These are phyloP conservation scores for Coemansia sp. DNA, from an alignment of 192 early-diverging fungal genomes.

Conservation along the genomic window DNA sequence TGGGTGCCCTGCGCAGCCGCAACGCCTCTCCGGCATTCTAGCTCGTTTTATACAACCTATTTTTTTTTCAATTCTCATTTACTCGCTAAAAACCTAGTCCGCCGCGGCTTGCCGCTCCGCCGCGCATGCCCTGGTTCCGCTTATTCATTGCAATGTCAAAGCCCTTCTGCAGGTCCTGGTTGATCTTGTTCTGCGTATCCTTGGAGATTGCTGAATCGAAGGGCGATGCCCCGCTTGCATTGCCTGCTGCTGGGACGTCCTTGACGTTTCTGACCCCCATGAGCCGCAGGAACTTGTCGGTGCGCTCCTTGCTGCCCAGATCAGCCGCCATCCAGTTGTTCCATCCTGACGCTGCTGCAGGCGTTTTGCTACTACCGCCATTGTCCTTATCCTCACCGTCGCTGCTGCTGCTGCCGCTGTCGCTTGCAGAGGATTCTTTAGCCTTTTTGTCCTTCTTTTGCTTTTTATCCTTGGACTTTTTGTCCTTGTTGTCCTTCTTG, in stretches of 20 bases:
- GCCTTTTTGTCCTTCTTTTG: neutral
- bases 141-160: slow-evolving; percentile 29
- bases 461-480: slow-evolving; percentile 6
- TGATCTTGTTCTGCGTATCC: slow-evolving; percentile 25
- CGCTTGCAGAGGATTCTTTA: neutral
- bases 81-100: slow-evolving; percentile 38
- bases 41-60: slow-evolving; percentile 13
- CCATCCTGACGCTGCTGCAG: slow-evolving; percentile 17
- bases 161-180: slow-evolving; percentile 47
- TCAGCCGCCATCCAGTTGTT: slow-evolving; percentile 49
- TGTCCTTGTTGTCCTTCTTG: slow-evolving; percentile 1
- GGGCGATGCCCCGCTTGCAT: slow-evolving; percentile 16
- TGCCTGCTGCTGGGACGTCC: neutral
- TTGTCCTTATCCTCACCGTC: neutral
- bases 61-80: neutral
- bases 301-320: slow-evolving; percentile 43
- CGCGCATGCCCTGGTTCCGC: slow-evolving; percentile 31
- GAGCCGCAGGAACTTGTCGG: slow-evolving; percentile 45
- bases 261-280: slow-evolving; percentile 32
- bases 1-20: slow-evolving; percentile 40
- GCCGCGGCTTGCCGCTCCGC: slow-evolving; percentile 16
- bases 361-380: neutral
- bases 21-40: slow-evolving; percentile 35
- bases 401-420: neutral
- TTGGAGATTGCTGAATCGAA: slow-evolving; percentile 48